Evolutionary conservation across 805 yeast genomes (phyloP), one percentile per base, ranked within the genome.

Genomic region (Schizosaccharomyces japonicus): DNA sequence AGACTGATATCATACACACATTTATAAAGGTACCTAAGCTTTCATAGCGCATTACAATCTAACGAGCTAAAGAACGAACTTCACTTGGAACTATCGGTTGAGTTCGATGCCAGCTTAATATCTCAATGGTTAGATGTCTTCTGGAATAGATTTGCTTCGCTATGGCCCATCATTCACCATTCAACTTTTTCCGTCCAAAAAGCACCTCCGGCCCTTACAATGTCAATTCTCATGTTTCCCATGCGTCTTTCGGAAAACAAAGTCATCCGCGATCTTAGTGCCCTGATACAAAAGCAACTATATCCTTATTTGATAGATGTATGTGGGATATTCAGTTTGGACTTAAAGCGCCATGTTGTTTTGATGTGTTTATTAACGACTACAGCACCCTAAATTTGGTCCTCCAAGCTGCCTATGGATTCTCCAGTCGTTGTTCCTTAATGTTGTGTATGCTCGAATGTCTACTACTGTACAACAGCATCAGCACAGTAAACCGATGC

Each of bases 381-480:
- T n/a, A n/a, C n/a, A n/a, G n/a, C n/a, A n/a, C n/a, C 25, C 17
- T 19, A 27, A 36, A 11, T 36, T 36, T 36, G 6, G 17, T 17
- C 42, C 42, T 15, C 42, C 42, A 19, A 23, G 17, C 13, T 21
- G 27, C 8, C 5, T 36, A n/a, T 36, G 42, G 42, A n/a, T 36
- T 27, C 23, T 5, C 10, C 42, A 36, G 5, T 13, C 23, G 25
- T 21, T 36, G n/a, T 36, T 36, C 6, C 13, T 36, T 13, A 36
- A 19, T 8, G 27, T 19, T 19, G 23, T 36, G 13, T 36, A 19
- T 21, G 95, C 87, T 65, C 87, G 96, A 27, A 96, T 87, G 52
- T 96, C 98, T 59, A 85, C 85, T 71, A 87, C 87, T 71, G 95
- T 84, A 55, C 93, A 87, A 64, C 96, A 87, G 63, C 71, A 87